Conservation (phyloP, 352 stramenopile genomes). For the Pythium oligandrum region DNA sequence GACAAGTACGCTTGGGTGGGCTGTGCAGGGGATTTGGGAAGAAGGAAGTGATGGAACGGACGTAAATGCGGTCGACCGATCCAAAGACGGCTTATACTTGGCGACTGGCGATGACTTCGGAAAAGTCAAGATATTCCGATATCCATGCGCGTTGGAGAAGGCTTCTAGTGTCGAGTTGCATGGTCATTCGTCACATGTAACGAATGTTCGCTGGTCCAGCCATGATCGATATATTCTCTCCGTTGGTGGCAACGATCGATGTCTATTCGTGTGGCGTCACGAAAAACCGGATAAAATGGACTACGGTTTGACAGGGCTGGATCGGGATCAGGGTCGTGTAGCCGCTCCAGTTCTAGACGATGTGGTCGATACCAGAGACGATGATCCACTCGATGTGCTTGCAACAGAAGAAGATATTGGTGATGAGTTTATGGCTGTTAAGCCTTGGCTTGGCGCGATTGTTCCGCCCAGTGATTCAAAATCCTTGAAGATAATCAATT, state of each 20-base stretch:
- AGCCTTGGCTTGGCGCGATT: slow-evolving; percentile 83
- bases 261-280: slow-evolving; percentile 70
- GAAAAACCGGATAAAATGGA: slow-evolving; percentile 12
- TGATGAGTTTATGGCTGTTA: slow-evolving; percentile 90
- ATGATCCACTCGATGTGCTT: slow-evolving; percentile 25
- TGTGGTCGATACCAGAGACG: slow-evolving; percentile 14
- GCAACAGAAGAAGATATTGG: slow-evolving; percentile 38
- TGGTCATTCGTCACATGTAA: slow-evolving; percentile 80
- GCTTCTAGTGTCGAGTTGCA: slow-evolving; percentile 45
- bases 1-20: slow-evolving; percentile 85
- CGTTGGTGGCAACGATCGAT: slow-evolving; percentile 75
- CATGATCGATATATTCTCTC: slow-evolving; percentile 64
- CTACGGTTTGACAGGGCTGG: background rate
- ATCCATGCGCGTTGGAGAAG: slow-evolving; percentile 64
- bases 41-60: slow-evolving; percentile 71
- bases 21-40: slow-evolving; percentile 89
- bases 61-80: slow-evolving; percentile 70
- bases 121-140: slow-evolving; percentile 87
- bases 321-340: too few species aligned
- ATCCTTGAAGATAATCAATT: slow-evolving; percentile 24
- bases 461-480: slow-evolving; percentile 55
- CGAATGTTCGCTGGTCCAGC: slow-evolving; percentile 60
- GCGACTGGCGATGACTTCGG: slow-evolving; percentile 80
- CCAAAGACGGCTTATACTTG: slow-evolving; percentile 55
- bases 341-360: too few species aligned